Evolutionary conservation across 129 eudicot species (phyloP), one percentile per base, ranked within the genome.

Genomic region (Kitagawia praeruptora): DNA sequence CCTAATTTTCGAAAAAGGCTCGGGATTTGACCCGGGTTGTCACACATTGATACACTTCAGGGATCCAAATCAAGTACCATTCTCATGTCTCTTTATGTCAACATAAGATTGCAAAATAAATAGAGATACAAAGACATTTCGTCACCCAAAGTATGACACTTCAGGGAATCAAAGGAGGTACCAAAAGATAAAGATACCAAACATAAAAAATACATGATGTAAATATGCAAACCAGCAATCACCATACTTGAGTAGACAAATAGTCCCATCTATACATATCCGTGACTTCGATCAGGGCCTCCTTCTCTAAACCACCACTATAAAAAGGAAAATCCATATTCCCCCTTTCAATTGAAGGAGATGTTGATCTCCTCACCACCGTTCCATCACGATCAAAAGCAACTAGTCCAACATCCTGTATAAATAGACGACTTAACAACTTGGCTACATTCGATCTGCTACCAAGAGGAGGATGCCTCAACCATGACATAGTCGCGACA

Each of bases 321-420:
- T 54, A 54, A 54, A 54, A 54, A 21, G 64, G 64, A 54, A 19
- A 54, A 19, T 19, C 64, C 27, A 0, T 21, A 54, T 54, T 54
- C 27, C 64, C 64, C 27, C 2, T 54, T 54, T 54, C 64, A 54
- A 54, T 54, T 21, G 64, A 54, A 54, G 27, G 64, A 21, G 28
- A 23, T 58, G 31, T 9, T n/a, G 67, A 23, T n/a, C 67, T 58
- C 67, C 67, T 58, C 31, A n/a, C 31, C 14, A n/a, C 67, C 5
- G 67, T 58, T 58, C 67, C 67, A 58, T 58, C 67, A 58, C 31
- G 34, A 58, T 58, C 67, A 58, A 58, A 58, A 58, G 67, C 67
- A 58, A 58, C 67, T n/a, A 58, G 4, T 58, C 67, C 67, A 58
- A 1, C 31, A 58, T 0, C 67, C 9, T 9, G 3, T 58, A 4